These are phyloP conservation scores for Erythrophleum ivorense DNA, from an alignment of 331 rosid species.

Conservation along the genomic window DNA sequence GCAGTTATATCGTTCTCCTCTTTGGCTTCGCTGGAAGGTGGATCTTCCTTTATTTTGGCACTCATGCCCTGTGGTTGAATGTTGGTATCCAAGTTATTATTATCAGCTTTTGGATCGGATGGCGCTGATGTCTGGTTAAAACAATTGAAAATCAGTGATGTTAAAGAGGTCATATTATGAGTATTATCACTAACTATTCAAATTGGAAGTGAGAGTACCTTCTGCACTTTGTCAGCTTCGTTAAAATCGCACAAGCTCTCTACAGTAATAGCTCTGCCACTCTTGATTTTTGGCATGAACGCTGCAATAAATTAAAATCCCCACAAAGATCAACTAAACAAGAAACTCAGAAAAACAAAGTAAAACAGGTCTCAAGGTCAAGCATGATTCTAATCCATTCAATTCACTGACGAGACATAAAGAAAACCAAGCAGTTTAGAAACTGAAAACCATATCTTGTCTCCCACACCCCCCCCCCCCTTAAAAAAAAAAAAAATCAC, in stretches of 20 bases:
- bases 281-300: constrained; percentile 89
- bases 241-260: constrained; percentile 78
- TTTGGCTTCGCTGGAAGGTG: constrained; percentile 30
- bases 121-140: constrained; percentile 51
- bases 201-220: constrained; percentile 49
- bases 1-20: constrained; percentile 40
- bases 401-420: neutral
- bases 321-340: constrained; percentile 25
- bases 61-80: constrained; percentile 39
- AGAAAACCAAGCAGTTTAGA: neutral
- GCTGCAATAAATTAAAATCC: constrained; percentile 60
- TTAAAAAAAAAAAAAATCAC: too few species aligned
- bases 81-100: constrained; percentile 39
- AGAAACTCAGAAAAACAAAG: neutral
- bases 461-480: too few species aligned
- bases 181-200: neutral
- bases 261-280: constrained; percentile 70
- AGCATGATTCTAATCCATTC: neutral
- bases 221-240: constrained; percentile 69
- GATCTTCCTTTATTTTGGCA: constrained; percentile 44
- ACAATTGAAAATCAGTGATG: constrained; percentile 17
- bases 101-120: constrained; percentile 39
- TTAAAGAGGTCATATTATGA: constrained; percentile 1
- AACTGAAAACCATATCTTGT: too few species aligned
- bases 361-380: constrained; percentile 1